Conservation (phyloP, 2,329 filamentous ascomycete species). For the Exserohilum rostratum region DNA sequence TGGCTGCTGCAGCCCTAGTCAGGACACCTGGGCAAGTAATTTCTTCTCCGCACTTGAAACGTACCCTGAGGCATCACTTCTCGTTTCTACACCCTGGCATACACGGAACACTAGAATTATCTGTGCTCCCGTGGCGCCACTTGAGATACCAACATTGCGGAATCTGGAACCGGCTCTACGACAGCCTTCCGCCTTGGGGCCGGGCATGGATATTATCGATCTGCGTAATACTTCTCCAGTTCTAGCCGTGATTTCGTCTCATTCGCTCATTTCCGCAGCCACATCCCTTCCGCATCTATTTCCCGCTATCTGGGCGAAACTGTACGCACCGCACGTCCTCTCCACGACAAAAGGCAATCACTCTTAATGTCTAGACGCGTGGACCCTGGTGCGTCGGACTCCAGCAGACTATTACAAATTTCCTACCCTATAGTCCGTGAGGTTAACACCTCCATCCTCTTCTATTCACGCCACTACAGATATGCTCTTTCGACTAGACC, state of each 20-base stretch:
- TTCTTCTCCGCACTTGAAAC: slow-evolving; percentile 7
- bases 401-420: slow-evolving; percentile 20
- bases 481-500: slow-evolving; percentile 22
- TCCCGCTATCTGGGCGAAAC: slow-evolving; percentile 18
- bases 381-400: slow-evolving; percentile 17
- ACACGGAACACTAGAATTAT: slow-evolving; percentile 4
- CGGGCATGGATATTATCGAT: slow-evolving; percentile 21
- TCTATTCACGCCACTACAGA: slow-evolving; percentile 8
- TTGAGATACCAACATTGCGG: slow-evolving; percentile 22
- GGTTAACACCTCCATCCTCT: slow-evolving; percentile 14
- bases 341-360: slow-evolving; percentile 19
- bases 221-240: slow-evolving; percentile 12
- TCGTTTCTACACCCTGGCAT: slow-evolving; percentile 1
- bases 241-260: slow-evolving; percentile 1
- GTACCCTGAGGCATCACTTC: slow-evolving; percentile 2
- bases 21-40: not conserved
- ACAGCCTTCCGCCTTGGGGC: slow-evolving; percentile 12
- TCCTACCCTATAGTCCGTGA: slow-evolving; percentile 18
- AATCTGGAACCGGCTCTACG: slow-evolving; percentile 23
- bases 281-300: slow-evolving; percentile 22
- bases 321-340: slow-evolving; percentile 7
- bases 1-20: not conserved
- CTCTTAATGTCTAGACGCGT: slow-evolving; percentile 19
- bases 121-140: slow-evolving; percentile 21
- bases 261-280: slow-evolving; percentile 17